Evolutionary conservation across 345 rosid species (phyloP), one percentile per base, ranked within the genome.

Genomic region (Aquilaria malaccensis): DNA sequence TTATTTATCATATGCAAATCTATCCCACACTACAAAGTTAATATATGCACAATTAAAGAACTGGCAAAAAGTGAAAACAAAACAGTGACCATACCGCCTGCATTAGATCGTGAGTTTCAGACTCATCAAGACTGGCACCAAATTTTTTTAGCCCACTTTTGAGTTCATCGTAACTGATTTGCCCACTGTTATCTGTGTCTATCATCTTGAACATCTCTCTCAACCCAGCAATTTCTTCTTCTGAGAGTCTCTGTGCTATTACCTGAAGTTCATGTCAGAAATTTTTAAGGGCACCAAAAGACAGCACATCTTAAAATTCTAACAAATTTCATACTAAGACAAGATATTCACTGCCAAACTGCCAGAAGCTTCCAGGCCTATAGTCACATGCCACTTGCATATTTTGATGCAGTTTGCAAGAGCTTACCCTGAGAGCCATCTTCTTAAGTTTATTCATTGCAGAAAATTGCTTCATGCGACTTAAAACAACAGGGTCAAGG

Each of bases 361-460:
- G 54, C 41, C 6, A 9, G 33, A 58, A 56, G 33, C 33, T 59
- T 6, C 22, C 9, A 30, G 55, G 9, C 13, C n/a, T 51, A 46
- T 3, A 45, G 9, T 49, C 12, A 11, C 37, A 15, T 4, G 30
- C 29, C 51, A 59, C 5, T 37, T 51, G 29, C 52, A 30, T 41
- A 12, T 22, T 22, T 22, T 57, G 65, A 50, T 50, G 33, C 11
- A 50, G 43, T 10, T 9, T 31, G 45, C 9, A 31, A 30, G 54
- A 52, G 55, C 83, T 79, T 83, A 87, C 96, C 74, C 79, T 79
- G 7, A 84, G 72, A 52, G 91, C 96, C 84, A 91, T 84, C 75
- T 83, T 88, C 88, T 91, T 86, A 13, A 91, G 83, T 77, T 81
- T 88, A 67, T 81, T 76, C 91, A 89, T 91, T 2, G 86, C 88